Evolutionary conservation across 768 basidiomycete species (phyloP).

Genomic region (Boletus reticuloceps): DNA sequence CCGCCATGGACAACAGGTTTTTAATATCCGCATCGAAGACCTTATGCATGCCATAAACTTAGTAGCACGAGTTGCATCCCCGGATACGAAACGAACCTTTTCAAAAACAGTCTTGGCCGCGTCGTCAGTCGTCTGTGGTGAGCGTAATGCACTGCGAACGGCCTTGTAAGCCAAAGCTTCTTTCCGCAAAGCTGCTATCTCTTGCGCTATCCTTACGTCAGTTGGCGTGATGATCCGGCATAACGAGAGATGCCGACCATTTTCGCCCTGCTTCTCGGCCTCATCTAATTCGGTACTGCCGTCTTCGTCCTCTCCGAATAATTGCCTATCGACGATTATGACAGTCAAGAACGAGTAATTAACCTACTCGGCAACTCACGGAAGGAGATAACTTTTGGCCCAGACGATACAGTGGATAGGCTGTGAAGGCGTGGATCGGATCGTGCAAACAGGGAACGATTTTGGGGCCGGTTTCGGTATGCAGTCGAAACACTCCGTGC

Average conservation of each 20-base stretch:
- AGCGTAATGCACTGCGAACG: conserved; percentile 70
- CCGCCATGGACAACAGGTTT: no score
- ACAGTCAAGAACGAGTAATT: not conserved
- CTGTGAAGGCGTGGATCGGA: conserved; percentile 93
- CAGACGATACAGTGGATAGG: conserved; percentile 99
- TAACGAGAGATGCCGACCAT: conserved; percentile 50
- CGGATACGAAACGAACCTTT: conserved; percentile 53
- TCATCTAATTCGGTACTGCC: conserved; percentile 82
- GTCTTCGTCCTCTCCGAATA: conserved; percentile 93
- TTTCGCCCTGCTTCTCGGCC: conserved; percentile 51
- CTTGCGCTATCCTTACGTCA: conserved; percentile 55
- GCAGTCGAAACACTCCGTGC: conserved; percentile 95
- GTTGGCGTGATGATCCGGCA: not conserved
- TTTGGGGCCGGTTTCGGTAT: conserved; percentile 91
- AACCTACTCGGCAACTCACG: conserved; percentile 47
- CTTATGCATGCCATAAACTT: no score
- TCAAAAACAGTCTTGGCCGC: conserved; percentile 76
- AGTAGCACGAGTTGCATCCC: no score
- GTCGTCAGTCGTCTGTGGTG: conserved; percentile 34
- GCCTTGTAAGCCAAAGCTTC: conserved; percentile 85
- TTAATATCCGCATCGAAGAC: no score
- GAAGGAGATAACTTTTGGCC: conserved; percentile 95
- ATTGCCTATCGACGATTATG: conserved; percentile 52
- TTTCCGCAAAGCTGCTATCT: conserved; percentile 85
- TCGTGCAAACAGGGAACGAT: conserved; percentile 96